These are phyloP conservation scores for Isabelozyma gotoi DNA, from an alignment of 805 yeast species.

Conservation along the genomic window DNA sequence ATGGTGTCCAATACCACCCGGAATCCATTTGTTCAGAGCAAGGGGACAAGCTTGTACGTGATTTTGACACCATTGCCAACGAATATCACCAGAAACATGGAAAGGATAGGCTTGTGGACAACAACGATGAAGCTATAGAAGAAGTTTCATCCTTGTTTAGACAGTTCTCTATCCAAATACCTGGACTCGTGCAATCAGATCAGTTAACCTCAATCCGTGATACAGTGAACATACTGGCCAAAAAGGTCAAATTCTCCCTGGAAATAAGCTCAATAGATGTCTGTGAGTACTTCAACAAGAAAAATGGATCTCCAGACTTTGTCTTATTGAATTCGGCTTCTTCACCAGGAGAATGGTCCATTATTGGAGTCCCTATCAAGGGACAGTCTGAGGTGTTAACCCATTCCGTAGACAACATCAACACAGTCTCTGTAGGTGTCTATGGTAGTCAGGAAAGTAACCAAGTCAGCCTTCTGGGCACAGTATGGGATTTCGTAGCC, in stretches of 20 bases:
- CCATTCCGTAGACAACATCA: constrained; percentile 54
- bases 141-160: background rate
- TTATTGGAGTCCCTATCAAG: constrained; percentile 67
- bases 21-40: constrained; percentile 82
- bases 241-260: constrained; percentile 11
- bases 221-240: background rate
- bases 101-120: background rate
- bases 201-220: background rate
- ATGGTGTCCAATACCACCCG: constrained; percentile 96
- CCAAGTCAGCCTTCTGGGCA: constrained; percentile 3
- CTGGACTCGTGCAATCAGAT: background rate
- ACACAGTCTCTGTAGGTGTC: constrained; percentile 20
- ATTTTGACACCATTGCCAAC: constrained; percentile 58
- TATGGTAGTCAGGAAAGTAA: constrained; percentile 17
- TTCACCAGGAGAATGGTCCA: constrained; percentile 83
- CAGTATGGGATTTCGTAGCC: constrained; percentile 55
- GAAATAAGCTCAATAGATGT: constrained; percentile 42
- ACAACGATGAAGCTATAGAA: background rate
- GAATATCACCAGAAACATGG: constrained; percentile 23
- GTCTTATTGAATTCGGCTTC: constrained; percentile 76
- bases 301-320: constrained; percentile 42
- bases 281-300: constrained; percentile 45
- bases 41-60: constrained; percentile 60
- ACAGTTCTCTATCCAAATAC: background rate
- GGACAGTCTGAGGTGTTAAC: constrained; percentile 49